Conservation (phyloP, 805 yeast genomes). For the Candida arabinofermentans region DNA sequence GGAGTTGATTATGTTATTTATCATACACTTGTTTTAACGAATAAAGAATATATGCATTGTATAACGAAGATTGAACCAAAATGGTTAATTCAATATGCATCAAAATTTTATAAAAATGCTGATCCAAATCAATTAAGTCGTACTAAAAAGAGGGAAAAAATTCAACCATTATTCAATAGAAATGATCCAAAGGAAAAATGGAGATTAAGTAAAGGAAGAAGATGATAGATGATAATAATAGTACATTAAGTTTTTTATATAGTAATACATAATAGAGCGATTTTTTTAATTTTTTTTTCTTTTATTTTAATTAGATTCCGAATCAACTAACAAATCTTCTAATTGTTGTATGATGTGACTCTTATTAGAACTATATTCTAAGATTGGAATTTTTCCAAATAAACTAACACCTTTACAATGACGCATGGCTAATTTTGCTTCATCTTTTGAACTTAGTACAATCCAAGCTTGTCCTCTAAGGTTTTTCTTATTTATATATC, state of each 20-base stretch:
- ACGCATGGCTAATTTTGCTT: conserved; percentile 49
- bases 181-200: conserved; percentile 64
- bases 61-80: conserved; percentile 76
- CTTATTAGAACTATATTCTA: conserved; percentile 40
- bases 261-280: neutral
- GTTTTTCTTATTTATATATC: conserved; percentile 36
- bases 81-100: conserved; percentile 72
- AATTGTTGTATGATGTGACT: conserved; percentile 23
- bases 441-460: conserved; percentile 42
- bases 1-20: conserved; percentile 76
- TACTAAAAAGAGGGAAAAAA: conserved; percentile 55
- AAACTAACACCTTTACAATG: conserved; percentile 43
- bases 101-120: conserved; percentile 65
- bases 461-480: conserved; percentile 69
- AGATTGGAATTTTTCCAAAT: conserved; percentile 47
- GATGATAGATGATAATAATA: conserved; percentile 7
- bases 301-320: neutral
- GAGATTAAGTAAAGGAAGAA: conserved; percentile 56
- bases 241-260: neutral
- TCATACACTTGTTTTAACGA: conserved; percentile 76
- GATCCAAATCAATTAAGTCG: conserved; percentile 47
- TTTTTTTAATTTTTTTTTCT: no score
- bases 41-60: conserved; percentile 89
- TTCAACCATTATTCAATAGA: conserved; percentile 67
- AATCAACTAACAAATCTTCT: conserved; percentile 2